Evolutionary conservation across 2,329 filamentous ascomycete genomes (phyloP), one percentile per base, ranked within the genome.

Genomic region (Bisporella sp.): DNA sequence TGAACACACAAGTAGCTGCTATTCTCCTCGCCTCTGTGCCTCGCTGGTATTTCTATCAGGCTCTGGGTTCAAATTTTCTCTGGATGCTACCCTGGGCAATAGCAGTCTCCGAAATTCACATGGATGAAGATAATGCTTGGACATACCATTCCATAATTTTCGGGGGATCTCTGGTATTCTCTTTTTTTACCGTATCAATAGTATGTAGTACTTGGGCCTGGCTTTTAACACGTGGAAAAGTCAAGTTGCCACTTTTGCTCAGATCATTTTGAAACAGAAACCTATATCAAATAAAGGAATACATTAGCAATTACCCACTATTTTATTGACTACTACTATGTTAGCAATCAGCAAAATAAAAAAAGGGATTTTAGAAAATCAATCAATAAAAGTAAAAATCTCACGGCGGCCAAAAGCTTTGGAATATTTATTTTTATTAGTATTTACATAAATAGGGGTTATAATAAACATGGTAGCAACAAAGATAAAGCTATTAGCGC

Each of bases 31-130:
- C 84, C 0, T 86, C 83, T 0, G 68, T 74, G 0, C 83, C 84
- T 0, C 68, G 69, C 2, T 88, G 81, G 83, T 89, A 87, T 61
- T 69, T 88, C 0, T 80, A 76, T 51, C 84, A 88, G 62, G 82
- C 79, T 4, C 66, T 89, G 1, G 74, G 69, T 0, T 85, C 82
- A 5, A 89, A 88, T 58, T 45, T 89, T 0, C 63, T 84, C 0
- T 88, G 83, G 61, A 82, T 88, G 0, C 66, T 89, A 3, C 84
- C 84, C 0, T 89, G 84, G 83, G 83, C 84, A 0, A 78, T 89
- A 40, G 81, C 76, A 0, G 81, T 77, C 52, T 77, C 74, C 46
- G 70, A 68, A 4, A 67, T 66, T n/a, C 49, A 66, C 2, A 66
- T 84, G 43, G 71, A 74, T 5, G 62, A 70, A 3, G 65, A 66